Base-by-base conservation (phyloP, 345 rosid genomes). In the Pistacia atlantica region DNA sequence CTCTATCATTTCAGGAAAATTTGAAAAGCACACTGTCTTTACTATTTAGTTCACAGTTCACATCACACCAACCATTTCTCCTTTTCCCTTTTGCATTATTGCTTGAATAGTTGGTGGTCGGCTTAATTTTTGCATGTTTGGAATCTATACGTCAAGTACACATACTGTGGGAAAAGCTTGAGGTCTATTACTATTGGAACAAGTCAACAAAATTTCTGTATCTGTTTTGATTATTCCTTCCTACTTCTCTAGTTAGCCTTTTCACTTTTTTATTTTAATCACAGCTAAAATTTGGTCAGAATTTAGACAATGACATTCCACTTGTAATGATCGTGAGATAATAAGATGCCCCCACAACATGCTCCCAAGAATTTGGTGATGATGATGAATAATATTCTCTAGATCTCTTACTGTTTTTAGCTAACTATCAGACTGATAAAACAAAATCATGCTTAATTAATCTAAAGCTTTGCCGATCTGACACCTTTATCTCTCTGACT, bases 151-250 rank as follows among this genome's bases (percentile, higher is more conserved):
- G 67, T 64, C 25, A 17, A 38, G 7, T 16, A 3, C 49, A 65
- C 2, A 6, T 35, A 22, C n/a, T 45, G 12, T 11, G 33, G 13
- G 14, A 20, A 67, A 22, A 20, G 28, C 10, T 20, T 52, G 1
- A 69, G 55, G 65, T 58, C 75, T 55, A 72, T 2, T 58, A 8
- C 14, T 16, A 42, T 72, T 72, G 75, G 55, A 54, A 37, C 22
- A 58, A 71, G 46, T 42, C 46, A 37, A 18, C 16, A 25, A 82
- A 37, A 4, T 22, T 25, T 45, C 28, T 18, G 0, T 25, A 6
- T 69, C 42, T 10, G 8, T 37, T 70, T 12, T 13, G 20, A 4
- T 3, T 62, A 42, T 54, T 54, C 57, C 57, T 81, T 78, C 49
- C 33, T 31, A 31, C 33, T 31, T 31, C 33, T 31, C 33, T 31